Evolutionary conservation across 2,329 filamentous ascomycete species (phyloP).

Genomic region (Thermothelomyces thermophilus): DNA sequence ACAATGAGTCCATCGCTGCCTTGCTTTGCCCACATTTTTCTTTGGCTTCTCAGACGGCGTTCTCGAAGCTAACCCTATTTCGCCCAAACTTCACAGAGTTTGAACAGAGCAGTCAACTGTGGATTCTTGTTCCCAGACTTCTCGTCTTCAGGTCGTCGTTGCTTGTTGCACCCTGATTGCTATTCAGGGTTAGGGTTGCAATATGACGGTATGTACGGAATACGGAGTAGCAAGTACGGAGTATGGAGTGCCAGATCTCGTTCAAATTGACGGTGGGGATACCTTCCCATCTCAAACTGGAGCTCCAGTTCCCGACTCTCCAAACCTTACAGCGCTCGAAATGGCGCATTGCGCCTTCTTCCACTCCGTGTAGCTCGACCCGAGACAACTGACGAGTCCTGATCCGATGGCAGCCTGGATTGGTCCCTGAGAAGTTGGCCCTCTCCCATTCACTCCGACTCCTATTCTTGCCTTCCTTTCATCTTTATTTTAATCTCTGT

Average conservation of each 20-base stretch:
- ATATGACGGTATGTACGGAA: neutral
- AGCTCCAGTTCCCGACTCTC: slow-evolving; percentile 7
- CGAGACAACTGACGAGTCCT: neutral
- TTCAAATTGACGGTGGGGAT: slow-evolving; percentile 5
- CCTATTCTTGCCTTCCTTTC: neutral
- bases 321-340: slow-evolving; percentile 11
- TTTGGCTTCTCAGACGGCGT: too few relatives aligned
- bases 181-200: slow-evolving; percentile 11
- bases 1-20: too few relatives aligned
- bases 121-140: neutral
- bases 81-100: too few relatives aligned
- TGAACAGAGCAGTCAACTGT: too few relatives aligned
- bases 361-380: neutral
- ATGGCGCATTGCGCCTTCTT: slow-evolving; percentile 18
- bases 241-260: neutral
- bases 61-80: too few relatives aligned
- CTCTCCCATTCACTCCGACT: neutral
- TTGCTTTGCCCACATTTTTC: too few relatives aligned
- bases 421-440: slow-evolving; percentile 6
- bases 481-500: too few relatives aligned
- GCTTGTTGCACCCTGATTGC: slow-evolving; percentile 2
- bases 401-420: slow-evolving; percentile 13
- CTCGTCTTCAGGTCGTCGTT: neutral
- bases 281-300: neutral
- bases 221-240: neutral